These are phyloP conservation scores for Platismatia glauca DNA, from an alignment of 495 filamentous ascomycete genomes.

Conservation along the genomic window DNA sequence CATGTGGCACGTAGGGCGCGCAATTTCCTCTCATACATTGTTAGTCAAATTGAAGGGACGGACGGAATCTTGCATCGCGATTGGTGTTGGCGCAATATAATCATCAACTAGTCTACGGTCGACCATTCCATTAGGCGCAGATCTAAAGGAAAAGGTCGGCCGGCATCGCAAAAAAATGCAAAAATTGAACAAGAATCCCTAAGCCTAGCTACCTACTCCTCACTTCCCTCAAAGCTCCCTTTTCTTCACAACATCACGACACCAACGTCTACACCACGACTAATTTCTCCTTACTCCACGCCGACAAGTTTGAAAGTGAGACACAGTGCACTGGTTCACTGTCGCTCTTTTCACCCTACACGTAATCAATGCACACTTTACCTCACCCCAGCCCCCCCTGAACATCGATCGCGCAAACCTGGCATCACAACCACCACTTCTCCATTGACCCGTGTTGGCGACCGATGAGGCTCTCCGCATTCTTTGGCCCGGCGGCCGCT, in stretches of 20 bases:
- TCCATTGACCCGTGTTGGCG: slow-evolving; percentile 34
- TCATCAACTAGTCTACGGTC: no score
- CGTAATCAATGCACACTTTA: slow-evolving; percentile 1
- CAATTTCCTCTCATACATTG: slow-evolving; percentile 1
- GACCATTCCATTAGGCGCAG: slow-evolving; percentile 6
- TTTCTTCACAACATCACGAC: background rate
- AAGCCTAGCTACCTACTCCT: slow-evolving; percentile 1
- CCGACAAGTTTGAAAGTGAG: slow-evolving; percentile 9
- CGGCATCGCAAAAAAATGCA: no score
- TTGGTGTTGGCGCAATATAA: slow-evolving; percentile 3
- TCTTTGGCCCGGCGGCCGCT: slow-evolving; percentile 47
- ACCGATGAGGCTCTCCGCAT: slow-evolving; percentile 50
- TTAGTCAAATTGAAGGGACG: slow-evolving; percentile 1
- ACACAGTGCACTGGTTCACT: slow-evolving; percentile 12
- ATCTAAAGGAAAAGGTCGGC: slow-evolving; percentile 2
- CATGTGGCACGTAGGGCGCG: background rate
- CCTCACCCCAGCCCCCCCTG: slow-evolving; percentile 13
- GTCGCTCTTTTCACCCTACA: slow-evolving; percentile 1
- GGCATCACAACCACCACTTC: slow-evolving; percentile 12
- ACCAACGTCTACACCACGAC: background rate
- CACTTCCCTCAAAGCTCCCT: background rate
- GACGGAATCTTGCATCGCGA: background rate
- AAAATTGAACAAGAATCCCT: background rate
- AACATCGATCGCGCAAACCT: slow-evolving; percentile 12
- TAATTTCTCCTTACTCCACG: slow-evolving; percentile 4